Evolutionary conservation across 2,329 filamentous ascomycete species (phyloP), one percentile per base, ranked within the genome.

Genomic region (Claviceps maximensis): DNA sequence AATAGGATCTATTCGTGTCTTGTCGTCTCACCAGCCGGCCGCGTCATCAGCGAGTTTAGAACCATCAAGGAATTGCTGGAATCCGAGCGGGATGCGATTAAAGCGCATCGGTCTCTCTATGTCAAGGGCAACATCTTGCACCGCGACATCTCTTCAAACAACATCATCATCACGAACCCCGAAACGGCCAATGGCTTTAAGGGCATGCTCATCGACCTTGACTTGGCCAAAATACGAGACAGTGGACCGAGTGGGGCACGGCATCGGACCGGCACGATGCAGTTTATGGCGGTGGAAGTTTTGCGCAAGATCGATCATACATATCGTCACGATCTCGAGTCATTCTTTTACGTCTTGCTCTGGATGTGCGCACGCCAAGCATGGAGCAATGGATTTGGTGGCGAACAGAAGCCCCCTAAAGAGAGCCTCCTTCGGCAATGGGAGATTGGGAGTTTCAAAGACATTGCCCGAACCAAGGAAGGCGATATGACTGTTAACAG

Each of bases 241-340:
- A 54, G 54, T 17, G 54, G 58, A 1, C 58, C 51, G 8, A 58
- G 61, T 52, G 54, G 61, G 49, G 61, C 55, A 31, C 41, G 60
- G 55, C 47, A 68, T 54, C 54, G 55, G 45, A 59, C 57, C 29
- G 62, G 65, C 41, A 68, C 60, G 31, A 62, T 65, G 56, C 56
- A 64, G 46, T 68, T 66, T 47, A 70, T 69, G 60, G 65, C 63
- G 0, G 61, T 67, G 33, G 61, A 66, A 50, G 63, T 71, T 10
- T 54, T 71, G 8, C 49, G 57, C n/a, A 58, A 55, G 8, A 54
- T 57, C 4, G 54, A 59, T 33, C 62, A 68, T 51, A 69, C 56
- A 19, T 58, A 56, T 17, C 54, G 56, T 21, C 53, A 56, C 12
- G 54, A 58, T 13, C 25, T 56, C 1, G 54, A 58, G 42, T 55